These are phyloP conservation scores for Centrapalus pauciflorus DNA, from an alignment of 129 eudicot genomes.

Conservation along the genomic window DNA sequence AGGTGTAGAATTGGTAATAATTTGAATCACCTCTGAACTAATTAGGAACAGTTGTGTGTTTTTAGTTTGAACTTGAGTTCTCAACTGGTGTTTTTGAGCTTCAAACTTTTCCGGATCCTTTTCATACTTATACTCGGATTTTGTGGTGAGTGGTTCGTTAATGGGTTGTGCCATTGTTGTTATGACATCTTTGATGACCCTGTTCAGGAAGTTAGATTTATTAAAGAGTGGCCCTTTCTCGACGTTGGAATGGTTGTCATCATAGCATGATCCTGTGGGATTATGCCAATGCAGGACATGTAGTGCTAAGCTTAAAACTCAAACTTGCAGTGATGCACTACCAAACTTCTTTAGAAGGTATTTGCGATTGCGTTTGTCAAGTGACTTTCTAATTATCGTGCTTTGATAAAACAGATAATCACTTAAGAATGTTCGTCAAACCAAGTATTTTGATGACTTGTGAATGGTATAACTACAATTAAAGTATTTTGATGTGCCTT, in stretches of 20 bases:
- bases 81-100: not conserved
- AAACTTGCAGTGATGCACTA: too few relatives aligned
- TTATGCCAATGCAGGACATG: too few relatives aligned
- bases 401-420: too few relatives aligned
- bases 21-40: conserved; percentile 13
- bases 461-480: too few relatives aligned
- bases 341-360: too few relatives aligned
- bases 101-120: not conserved
- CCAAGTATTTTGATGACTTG: too few relatives aligned
- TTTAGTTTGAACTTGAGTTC: conserved; percentile 8
- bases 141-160: not conserved
- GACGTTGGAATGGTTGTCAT: not conserved
- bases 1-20: conserved; percentile 45
- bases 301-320: too few relatives aligned
- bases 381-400: too few relatives aligned
- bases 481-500: too few relatives aligned
- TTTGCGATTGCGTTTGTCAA: too few relatives aligned
- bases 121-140: not conserved
- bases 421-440: too few relatives aligned
- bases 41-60: not conserved
- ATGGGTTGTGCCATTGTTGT: not conserved
- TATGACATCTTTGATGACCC: not conserved
- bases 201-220: not conserved
- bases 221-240: not conserved
- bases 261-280: too few relatives aligned